Base-by-base conservation (phyloP, 305 asterid species). In the Fraxinus sp. region DNA sequence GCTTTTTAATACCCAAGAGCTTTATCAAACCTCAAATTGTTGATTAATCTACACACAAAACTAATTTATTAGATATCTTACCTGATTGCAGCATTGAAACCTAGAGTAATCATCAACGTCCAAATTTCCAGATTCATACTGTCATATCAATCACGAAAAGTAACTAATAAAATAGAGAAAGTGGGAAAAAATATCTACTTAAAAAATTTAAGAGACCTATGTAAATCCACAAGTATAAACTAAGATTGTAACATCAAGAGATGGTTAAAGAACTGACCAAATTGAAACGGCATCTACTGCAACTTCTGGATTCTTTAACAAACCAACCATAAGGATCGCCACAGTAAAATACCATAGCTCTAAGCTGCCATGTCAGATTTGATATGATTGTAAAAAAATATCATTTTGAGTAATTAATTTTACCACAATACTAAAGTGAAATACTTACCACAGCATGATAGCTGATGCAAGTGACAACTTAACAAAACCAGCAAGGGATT, bases 21-120 rank as follows among this genome's bases (percentile, higher is more conserved):
- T 62, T 49, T 4, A 14, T 49, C 62, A 49, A 16, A 62, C 22
- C 14, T 62, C 71, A 22, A 62, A 62, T 13, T 22, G 32, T 20
- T 20, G 71, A 62, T 20, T 62, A 62, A 10, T 62, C 71, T 7
- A 62, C 6, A 62, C 28, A 24, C 32, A 22, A 22, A 62, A 62
- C 32, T 62, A 62, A 22, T 18, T 22, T 62, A 62, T 62, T 62
- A 16, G 6, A 11, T 59, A 1, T 35, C 83, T 24, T 55, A 93
- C 98, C 97, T 95, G 79, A 95, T 87, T 82, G 97, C 97, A 24
- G 97, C 97, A 84, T 92, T 93, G 93, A 95, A 91, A 33, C 98
- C 98, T 3, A 95, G 84, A 24, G 93, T 81, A 87, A 93, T 79
- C 97, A 93, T 93, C 86, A 93, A 75, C 1, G 90, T 81, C 98